phyloP scores from a whole-genome alignment of 805 yeast genomes.

The Candida odintsovae region DNA sequence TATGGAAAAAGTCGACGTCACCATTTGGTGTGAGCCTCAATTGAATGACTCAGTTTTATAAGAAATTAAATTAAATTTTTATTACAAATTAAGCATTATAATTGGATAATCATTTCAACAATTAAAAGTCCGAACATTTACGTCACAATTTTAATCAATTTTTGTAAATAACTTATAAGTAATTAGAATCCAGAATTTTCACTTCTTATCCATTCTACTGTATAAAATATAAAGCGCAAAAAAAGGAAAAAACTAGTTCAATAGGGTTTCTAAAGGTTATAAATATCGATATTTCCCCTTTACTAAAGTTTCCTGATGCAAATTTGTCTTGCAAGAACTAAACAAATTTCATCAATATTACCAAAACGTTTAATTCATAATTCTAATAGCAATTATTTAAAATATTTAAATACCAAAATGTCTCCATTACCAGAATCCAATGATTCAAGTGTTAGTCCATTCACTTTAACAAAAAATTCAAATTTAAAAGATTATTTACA shows the following conservation, averaged over 20 bases:
- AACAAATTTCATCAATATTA: not conserved
- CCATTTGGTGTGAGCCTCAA: not conserved
- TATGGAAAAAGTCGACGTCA: too few species aligned
- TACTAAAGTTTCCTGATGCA: not conserved
- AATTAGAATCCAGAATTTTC: too few species aligned
- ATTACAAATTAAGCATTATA: too few species aligned
- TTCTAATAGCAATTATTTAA: too few species aligned
- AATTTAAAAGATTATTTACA: constrained; percentile 41
- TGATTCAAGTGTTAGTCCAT: constrained; percentile 15
- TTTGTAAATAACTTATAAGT: too few species aligned
- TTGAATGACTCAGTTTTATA: not conserved
- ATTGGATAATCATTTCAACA: too few species aligned
- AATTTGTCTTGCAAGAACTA: not conserved
- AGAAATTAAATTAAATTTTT: too few species aligned
- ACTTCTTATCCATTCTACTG: too few species aligned
- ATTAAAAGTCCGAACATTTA: not conserved
- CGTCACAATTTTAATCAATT: too few species aligned
- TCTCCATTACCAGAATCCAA: not conserved
- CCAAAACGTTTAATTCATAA: too few species aligned
- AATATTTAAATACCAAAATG: not conserved
- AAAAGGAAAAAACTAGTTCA: not conserved
- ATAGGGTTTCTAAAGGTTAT: not conserved
- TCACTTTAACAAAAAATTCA: constrained; percentile 39
- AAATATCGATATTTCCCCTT: not conserved
- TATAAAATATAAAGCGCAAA: too few species aligned